Conservation (phyloP, 345 rosid genomes). For the Carallia brachiata region DNA sequence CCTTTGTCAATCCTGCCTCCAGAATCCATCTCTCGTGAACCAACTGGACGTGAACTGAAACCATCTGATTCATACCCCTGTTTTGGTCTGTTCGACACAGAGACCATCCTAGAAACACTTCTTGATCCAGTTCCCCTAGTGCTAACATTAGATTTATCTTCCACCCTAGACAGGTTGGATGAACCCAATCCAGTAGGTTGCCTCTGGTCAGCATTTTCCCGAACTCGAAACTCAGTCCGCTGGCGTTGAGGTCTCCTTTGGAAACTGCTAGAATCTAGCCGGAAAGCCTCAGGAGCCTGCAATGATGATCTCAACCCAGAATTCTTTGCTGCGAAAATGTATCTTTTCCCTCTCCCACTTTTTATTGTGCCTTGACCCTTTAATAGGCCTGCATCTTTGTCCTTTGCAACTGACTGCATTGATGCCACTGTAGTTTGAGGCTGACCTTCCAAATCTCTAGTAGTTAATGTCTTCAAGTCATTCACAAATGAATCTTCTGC, state of each 20-base stretch:
- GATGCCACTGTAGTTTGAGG: conserved; percentile 34
- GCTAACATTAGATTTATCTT: conserved; percentile 48
- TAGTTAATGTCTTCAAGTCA: conserved; percentile 28
- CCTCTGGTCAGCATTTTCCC: conserved; percentile 53
- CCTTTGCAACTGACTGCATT: conserved; percentile 30
- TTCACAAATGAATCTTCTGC: conserved; percentile 36
- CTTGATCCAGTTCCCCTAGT: conserved; percentile 42
- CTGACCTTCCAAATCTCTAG: conserved; percentile 45
- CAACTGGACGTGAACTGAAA: conserved; percentile 32
- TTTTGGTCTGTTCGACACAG: conserved; percentile 54
- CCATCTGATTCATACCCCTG: conserved; percentile 49
- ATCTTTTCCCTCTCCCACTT: conserved; percentile 47
- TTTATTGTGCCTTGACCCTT: conserved; percentile 40
- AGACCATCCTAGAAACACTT: conserved; percentile 50
- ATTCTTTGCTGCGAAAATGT: conserved; percentile 47
- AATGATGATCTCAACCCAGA: conserved; percentile 49
- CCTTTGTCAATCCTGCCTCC: conserved; percentile 49
- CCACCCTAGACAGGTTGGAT: conserved; percentile 37
- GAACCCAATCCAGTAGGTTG: conserved; percentile 30
- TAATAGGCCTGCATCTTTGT: conserved; percentile 29
- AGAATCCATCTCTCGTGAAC: conserved; percentile 40
- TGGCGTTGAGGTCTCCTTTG: conserved; percentile 60
- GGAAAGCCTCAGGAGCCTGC: conserved; percentile 49
- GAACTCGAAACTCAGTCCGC: conserved; percentile 71
- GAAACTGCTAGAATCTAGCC: conserved; percentile 52